phyloP scores from a whole-genome alignment of 345 rosid genomes.

The Gossypium mustelinum region DNA sequence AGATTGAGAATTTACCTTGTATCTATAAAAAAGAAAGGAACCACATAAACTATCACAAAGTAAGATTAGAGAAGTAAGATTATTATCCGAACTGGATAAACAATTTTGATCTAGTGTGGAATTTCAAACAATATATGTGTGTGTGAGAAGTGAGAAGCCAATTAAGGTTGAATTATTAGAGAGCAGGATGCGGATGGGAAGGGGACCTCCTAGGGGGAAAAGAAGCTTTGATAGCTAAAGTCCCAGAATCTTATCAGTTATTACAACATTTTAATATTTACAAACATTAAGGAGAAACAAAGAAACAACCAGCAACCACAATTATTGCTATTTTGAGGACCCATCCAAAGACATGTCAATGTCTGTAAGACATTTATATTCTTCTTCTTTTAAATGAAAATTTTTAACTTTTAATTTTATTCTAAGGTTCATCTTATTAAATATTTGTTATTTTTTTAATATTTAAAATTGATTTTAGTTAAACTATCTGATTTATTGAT shows the following conservation, averaged over 20 bases:
- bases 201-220: slow-evolving; percentile 14
- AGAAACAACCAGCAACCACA: background rate
- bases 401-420: background rate
- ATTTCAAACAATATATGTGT: too few relatives aligned
- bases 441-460: background rate
- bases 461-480: background rate
- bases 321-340: slow-evolving; percentile 34
- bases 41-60: too few relatives aligned
- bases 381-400: background rate
- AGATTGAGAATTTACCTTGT: too few relatives aligned
- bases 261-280: slow-evolving; percentile 7
- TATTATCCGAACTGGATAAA: too few relatives aligned
- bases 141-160: background rate
- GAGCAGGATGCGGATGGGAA: background rate
- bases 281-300: background rate
- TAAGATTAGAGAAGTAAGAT: too few relatives aligned
- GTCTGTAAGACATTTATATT: background rate
- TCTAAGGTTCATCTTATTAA: background rate
- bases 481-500: background rate
- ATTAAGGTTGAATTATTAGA: background rate
- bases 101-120: too few relatives aligned
- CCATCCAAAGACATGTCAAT: slow-evolving; percentile 17
- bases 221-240: slow-evolving; percentile 17
- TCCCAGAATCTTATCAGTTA: slow-evolving; percentile 14
- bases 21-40: too few relatives aligned